Evolutionary conservation across 2,329 filamentous ascomycete species (phyloP), one percentile per base, ranked within the genome.

Genomic region (Dothideomycetes sp.): DNA sequence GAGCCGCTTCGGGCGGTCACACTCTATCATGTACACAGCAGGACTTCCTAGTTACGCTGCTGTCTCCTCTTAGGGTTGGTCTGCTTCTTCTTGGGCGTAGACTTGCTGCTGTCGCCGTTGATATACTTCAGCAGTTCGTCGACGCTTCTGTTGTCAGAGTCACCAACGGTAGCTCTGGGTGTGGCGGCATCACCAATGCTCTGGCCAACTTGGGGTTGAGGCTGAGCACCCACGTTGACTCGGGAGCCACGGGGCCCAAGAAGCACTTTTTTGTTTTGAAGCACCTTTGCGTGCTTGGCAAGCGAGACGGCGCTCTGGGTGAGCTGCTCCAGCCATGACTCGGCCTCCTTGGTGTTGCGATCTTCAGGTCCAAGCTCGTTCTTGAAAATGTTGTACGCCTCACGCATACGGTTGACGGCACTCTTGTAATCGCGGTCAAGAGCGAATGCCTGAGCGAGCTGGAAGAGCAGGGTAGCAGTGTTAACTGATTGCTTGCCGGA

Each of bases 271-370:
- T 82, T 78, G 33, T 79, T 78, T 62, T 91, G 80, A 25, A 84
- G 71, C 49, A 91, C 84, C 67, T 94, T 94, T 45, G 85, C 83
- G 56, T 94, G 87, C 69, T 93, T 95, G 36, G 88, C 89, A 51
- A 96, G 87, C 23, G 79, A 83, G 28, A 98, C 91, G 31, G 91
- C 91, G 55, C 93, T 95, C 63, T 93, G 84, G 1, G 89, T 96
- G 45, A 98, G 76, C 63, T 94, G 88, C 64, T 94, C 86, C 17
- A 96, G 76, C 91, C 91, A 98, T 56, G 77, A 84, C 68, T 94
- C 88, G 2, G 91, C 89, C 62, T 98, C 91, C 69, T 94, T 95
- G 48, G 91, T 98, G 69, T 98, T 96, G 63, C 88, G 86, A 63
- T 96, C 88, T 27, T 94, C 80, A 2, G 87, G 70, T 19, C 91